A percentile compares a stretch with the other conserved stretches of the same genome.
Conservation (phyloP, 306 rosid genomes). For the Prunus padus region DNA sequence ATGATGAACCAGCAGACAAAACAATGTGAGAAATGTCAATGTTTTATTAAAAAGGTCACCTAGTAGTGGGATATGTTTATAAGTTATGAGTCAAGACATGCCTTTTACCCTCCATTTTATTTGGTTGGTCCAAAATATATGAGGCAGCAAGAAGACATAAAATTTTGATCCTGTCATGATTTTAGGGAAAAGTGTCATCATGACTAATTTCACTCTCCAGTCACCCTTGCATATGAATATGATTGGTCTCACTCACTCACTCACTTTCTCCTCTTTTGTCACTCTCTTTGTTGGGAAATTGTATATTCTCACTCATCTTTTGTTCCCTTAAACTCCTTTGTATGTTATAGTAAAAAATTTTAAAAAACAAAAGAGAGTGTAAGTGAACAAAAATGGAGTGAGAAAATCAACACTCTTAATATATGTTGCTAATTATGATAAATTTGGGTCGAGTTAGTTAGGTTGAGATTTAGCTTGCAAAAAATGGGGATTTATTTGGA, state of each 20-base stretch:
- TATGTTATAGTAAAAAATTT: too few relatives aligned
- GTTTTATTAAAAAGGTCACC: background rate
- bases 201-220: background rate
- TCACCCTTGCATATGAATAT: background rate
- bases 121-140: slow-evolving; percentile 1
- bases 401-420: background rate
- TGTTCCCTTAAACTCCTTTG: too few relatives aligned
- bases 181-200: background rate
- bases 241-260: background rate
- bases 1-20: background rate
- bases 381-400: too few relatives aligned
- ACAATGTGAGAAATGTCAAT: background rate
- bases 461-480: background rate
- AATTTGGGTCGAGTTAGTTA: background rate
- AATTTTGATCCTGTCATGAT: background rate
- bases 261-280: too few relatives aligned
- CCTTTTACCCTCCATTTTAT: background rate
- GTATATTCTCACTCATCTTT: too few relatives aligned
- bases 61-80: background rate
- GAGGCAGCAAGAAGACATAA: background rate
- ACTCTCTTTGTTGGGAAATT: accelerated
- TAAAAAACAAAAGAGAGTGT: too few relatives aligned
- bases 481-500: background rate
- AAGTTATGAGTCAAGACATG: background rate
- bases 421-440: background rate